Evolutionary conservation across 768 basidiomycete species (phyloP).

Genomic region (Boletus subcaerulescens): DNA sequence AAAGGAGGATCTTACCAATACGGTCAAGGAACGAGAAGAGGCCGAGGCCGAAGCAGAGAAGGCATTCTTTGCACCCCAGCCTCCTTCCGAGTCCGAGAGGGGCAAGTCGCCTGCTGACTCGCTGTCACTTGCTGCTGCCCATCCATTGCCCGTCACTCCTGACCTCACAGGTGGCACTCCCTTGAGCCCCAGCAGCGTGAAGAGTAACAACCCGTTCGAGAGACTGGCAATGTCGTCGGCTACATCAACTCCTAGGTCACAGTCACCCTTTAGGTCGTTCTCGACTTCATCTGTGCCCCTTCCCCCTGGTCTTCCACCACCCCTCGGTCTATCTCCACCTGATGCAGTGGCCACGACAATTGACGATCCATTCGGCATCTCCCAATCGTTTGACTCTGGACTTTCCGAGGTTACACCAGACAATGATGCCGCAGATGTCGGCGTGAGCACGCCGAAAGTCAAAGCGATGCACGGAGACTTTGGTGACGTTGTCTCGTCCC

Average conservation of each 20-base stretch:
- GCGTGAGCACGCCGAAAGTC: conserved; percentile 20
- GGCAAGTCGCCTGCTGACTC: conserved; percentile 46
- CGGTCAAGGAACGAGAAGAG: conserved; percentile 54
- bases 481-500: conserved; percentile 24
- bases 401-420: conserved; percentile 18
- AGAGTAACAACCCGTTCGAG: conserved; percentile 94
- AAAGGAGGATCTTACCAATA: conserved; percentile 47
- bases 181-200: conserved; percentile 42
- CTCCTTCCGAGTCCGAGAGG: conserved; percentile 26
- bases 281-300: conserved; percentile 36
- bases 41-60: conserved; percentile 49
- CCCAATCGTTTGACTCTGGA: conserved; percentile 23
- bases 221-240: conserved; percentile 52
- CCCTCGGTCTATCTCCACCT: conserved; percentile 11
- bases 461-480: conserved; percentile 12
- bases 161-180: conserved; percentile 47
- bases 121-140: conserved; percentile 59
- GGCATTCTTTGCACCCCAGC: conserved; percentile 7
- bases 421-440: conserved; percentile 19
- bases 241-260: conserved; percentile 42
- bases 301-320: conserved; percentile 29
- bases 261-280: conserved; percentile 61
- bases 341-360: conserved; percentile 5
- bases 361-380: conserved; percentile 56
- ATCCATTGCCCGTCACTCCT: conserved; percentile 72